phyloP scores from a whole-genome alignment of 2,329 filamentous ascomycete species.

The Trichoderma koningii region DNA sequence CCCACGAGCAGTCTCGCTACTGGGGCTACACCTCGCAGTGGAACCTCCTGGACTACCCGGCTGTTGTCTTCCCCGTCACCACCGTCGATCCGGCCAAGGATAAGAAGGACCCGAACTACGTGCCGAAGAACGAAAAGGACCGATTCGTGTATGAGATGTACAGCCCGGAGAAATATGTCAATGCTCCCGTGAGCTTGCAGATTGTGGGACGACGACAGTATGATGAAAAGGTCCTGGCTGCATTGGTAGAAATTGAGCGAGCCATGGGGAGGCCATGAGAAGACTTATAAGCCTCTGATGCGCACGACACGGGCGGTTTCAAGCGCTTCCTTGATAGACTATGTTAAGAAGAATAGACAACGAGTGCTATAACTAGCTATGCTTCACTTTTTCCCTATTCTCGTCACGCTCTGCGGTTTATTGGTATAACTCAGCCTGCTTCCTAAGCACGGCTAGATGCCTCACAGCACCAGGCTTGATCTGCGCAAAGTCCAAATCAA shows the following conservation, averaged over 20 bases:
- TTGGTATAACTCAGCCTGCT: constrained; percentile 33
- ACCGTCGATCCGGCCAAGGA: constrained; percentile 28
- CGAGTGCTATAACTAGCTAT: not conserved
- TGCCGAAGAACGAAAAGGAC: constrained; percentile 16
- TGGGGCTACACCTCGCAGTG: constrained; percentile 66
- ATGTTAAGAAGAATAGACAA: not conserved
- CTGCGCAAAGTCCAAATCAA: constrained; percentile 31
- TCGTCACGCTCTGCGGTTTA: not conserved
- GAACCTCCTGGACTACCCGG: constrained; percentile 67
- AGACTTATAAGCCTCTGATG: not conserved
- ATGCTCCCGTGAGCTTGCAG: constrained; percentile 19
- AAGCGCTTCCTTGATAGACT: not conserved
- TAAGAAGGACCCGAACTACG: constrained; percentile 23
- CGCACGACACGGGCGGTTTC: not conserved
- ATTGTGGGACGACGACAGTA: constrained; percentile 22
- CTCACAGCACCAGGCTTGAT: constrained; percentile 31
- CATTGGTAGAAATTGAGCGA: constrained; percentile 16
- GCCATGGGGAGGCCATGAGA: constrained; percentile 19
- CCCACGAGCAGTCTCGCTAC: constrained; percentile 49
- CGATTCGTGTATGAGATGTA: constrained; percentile 22
- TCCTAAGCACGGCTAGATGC: constrained; percentile 34
- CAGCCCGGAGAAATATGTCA: constrained; percentile 20
- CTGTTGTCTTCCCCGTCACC: constrained; percentile 57
- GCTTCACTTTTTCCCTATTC: not conserved
- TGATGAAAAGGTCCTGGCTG: constrained; percentile 16